Conservation (phyloP, 2,329 filamentous ascomycete genomes). For the Sporothrix phasma region DNA sequence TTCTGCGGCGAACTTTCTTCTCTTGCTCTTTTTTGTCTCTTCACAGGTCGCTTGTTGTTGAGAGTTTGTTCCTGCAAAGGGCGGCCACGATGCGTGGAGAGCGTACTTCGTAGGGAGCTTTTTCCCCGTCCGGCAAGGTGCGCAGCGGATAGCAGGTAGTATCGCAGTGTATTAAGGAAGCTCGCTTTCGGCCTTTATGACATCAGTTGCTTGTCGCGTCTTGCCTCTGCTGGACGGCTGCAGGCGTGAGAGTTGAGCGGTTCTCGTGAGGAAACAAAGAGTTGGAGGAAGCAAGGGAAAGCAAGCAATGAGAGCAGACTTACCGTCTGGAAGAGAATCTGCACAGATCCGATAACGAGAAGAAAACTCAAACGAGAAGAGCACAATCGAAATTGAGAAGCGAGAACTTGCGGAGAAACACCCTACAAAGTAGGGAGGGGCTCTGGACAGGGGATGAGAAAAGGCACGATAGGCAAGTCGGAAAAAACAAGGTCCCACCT, state of each 20-base stretch:
- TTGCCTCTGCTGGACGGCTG: not conserved
- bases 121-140: constrained; percentile 9
- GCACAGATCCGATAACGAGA: not conserved
- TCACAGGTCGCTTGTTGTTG: not conserved
- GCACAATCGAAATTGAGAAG: not conserved
- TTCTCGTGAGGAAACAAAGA: too few relatives aligned
- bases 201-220: not conserved
- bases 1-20: not conserved
- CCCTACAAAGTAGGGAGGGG: not conserved
- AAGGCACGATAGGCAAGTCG: constrained; percentile 1
- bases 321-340: not conserved
- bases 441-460: not conserved
- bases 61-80: not conserved
- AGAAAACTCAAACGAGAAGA: not conserved
- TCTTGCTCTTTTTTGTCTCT: not conserved
- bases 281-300: not conserved
- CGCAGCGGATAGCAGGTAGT: not conserved
- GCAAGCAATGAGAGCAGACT: not conserved
- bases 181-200: not conserved
- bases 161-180: not conserved
- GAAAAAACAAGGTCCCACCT: not conserved
- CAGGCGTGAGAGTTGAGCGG: not conserved
- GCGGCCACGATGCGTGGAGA: constrained; percentile 1
- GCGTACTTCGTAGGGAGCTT: not conserved
- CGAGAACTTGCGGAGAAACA: not conserved